Base-by-base conservation (phyloP, 2,329 filamentous ascomycete genomes). In the Septoria petroselini region DNA sequence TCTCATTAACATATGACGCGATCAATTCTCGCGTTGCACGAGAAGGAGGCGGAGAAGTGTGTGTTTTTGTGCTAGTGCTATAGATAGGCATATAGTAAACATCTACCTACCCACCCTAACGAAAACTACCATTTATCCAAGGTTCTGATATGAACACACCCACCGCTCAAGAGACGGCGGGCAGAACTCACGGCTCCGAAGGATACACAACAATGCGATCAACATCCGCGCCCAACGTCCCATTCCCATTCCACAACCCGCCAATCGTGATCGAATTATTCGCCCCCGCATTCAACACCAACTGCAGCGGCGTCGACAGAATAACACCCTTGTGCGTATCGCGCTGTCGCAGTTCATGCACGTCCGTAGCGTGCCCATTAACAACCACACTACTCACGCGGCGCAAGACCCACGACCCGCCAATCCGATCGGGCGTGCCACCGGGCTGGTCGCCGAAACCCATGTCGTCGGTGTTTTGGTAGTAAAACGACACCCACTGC, bases 161-260 rank as follows among this genome's bases (percentile, higher is more conserved):
- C n/a, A n/a, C n/a, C n/a, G n/a, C n/a, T n/a, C n/a, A n/a, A n/a
- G n/a, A n/a, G n/a, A n/a, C n/a, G n/a, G n/a, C n/a, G n/a, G n/a
- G n/a, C n/a, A n/a, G n/a, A n/a, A n/a, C n/a, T n/a, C n/a, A 30
- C 27, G 42, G 14, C 64, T 83, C 79, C 0, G 77, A 68, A 1
- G 79, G 80, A 62, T 82, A 83, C 0, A 83, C 80, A 1, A 83
- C 72, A 57, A 83, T 76, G 11, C 73, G 71, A 55, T 83, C 80
- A 17, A 83, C 59, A 58, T 83, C 80, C 1, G 77, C 80, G 0
- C 79, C 79, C 62, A 78, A 81, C 14, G 73, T 70, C 48, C 80
- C 76, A 39, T 78, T 70, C 0, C 79, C 79, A 48, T 83, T 83
- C 40, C 65, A 71, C 38, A 83, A 52, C 0, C 81, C 80, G 0